Percentiles rank a stretch among this genome's conserved stretches.
Conservation (phyloP, 805 yeast species). For the Danielia reshetovae region DNA sequence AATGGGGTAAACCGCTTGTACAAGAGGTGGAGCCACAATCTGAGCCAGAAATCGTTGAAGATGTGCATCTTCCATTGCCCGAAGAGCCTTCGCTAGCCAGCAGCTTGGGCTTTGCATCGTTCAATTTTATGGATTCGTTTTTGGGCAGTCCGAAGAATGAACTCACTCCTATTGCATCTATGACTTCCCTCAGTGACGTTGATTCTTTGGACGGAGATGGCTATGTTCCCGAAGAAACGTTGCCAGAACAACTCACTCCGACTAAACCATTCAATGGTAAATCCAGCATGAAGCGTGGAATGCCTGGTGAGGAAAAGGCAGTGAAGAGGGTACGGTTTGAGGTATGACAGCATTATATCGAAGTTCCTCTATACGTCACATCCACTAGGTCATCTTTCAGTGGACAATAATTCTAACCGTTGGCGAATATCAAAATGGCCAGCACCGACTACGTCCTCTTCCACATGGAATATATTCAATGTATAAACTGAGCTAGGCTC, state of each 20-base stretch:
- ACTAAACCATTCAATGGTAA: slow-evolving; percentile 6
- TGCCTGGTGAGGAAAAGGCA: slow-evolving; percentile 11
- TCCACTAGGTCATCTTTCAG: too few relatives aligned
- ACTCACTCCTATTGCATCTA: slow-evolving; percentile 3
- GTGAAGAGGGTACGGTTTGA: slow-evolving; percentile 34
- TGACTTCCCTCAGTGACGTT: slow-evolving; percentile 2
- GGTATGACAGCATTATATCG: too few relatives aligned
- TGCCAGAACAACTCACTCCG: slow-evolving; percentile 3
- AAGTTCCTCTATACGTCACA: background rate
- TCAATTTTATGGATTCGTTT: slow-evolving; percentile 15
- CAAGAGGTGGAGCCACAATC: background rate
- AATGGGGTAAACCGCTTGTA: slow-evolving; percentile 10
- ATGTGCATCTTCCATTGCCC: too few relatives aligned
- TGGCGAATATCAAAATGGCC: too few relatives aligned
- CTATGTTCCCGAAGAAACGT: slow-evolving; percentile 19
- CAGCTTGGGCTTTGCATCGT: slow-evolving; percentile 22
- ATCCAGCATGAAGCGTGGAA: slow-evolving; percentile 24
- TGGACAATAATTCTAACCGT: too few relatives aligned
- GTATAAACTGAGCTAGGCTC: slow-evolving; percentile 2
- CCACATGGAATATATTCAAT: slow-evolving; percentile 4
- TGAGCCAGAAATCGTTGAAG: slow-evolving; percentile 2
- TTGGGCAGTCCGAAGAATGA: slow-evolving; percentile 16
- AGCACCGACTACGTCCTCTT: too few relatives aligned
- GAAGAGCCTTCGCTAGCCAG: slow-evolving; percentile 10
- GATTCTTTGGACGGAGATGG: slow-evolving; percentile 14